Evolutionary conservation across 306 rosid species (phyloP).

Genomic region (Sechiopsis laciniata): DNA sequence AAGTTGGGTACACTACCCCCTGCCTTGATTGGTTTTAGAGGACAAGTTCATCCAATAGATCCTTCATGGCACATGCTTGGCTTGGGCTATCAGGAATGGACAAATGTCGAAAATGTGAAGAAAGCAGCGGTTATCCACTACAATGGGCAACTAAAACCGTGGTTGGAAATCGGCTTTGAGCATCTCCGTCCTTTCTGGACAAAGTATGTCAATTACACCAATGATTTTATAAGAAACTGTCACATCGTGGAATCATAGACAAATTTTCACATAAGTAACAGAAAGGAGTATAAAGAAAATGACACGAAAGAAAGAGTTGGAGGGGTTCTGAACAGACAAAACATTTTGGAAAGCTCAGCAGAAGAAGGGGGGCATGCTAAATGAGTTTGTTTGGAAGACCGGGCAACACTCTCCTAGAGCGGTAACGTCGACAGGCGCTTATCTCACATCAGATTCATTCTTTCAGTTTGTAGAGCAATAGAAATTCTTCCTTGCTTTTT

Average conservation of each 20-base stretch:
- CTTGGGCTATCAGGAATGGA: conserved; percentile 87
- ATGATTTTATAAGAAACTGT: conserved; percentile 83
- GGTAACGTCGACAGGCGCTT: conserved; percentile 30
- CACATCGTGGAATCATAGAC: conserved; percentile 88
- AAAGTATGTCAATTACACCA: conserved; percentile 81
- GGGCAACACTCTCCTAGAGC: conserved; percentile 33
- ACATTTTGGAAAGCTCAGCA: conserved; percentile 37
- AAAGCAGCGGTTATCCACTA: conserved; percentile 93
- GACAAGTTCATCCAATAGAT: conserved; percentile 80
- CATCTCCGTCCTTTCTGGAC: conserved; percentile 96
- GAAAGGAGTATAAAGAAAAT: conserved; percentile 30
- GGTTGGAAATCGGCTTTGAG: conserved; percentile 94
- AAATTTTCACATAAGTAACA: conserved; percentile 27
- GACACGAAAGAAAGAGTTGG: conserved; percentile 8
- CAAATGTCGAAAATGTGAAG: conserved; percentile 52
- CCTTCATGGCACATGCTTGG: conserved; percentile 97
- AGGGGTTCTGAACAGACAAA: conserved; percentile 36
- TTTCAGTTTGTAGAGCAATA: conserved; percentile 54
- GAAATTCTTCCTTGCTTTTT: conserved; percentile 37
- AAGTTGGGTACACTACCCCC: conserved; percentile 97
- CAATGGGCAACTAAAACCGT: conserved; percentile 97
- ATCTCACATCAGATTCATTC: conserved; percentile 46
- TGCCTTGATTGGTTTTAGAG: conserved; percentile 89
- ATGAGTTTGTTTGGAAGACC: conserved; percentile 26
- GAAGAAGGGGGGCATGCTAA: conserved; percentile 29